Evolutionary conservation across 2,329 filamentous ascomycete genomes (phyloP).

Genomic region (Fusarium sarcochroum): DNA sequence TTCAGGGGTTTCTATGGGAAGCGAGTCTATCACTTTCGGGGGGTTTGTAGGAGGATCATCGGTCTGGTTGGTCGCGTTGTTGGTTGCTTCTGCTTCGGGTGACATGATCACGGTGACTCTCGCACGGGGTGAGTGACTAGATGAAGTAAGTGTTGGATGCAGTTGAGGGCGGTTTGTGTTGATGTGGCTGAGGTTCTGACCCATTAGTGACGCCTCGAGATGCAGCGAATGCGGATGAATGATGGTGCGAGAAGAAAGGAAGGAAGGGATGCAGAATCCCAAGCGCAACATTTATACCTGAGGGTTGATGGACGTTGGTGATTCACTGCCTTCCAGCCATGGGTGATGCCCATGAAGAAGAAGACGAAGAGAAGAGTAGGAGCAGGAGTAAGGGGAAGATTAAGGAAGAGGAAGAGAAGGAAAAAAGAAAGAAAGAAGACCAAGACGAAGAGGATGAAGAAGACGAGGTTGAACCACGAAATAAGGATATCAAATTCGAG

Average conservation of each 20-base stretch:
- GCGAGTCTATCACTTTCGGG: too few relatives aligned
- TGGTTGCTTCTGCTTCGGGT: background rate
- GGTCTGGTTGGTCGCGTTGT: background rate
- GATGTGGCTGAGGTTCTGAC: background rate
- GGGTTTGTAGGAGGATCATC: background rate
- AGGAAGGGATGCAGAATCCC: background rate
- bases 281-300: background rate
- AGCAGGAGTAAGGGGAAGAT: background rate
- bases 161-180: background rate
- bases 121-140: background rate
- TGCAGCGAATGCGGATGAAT: background rate
- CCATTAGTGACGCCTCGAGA: background rate
- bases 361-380: background rate
- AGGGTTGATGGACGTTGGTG: background rate
- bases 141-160: background rate
- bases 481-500: background rate
- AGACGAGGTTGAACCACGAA: background rate
- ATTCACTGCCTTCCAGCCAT: background rate
- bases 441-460: background rate
- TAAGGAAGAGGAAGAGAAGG: background rate
- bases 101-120: background rate
- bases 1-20: too few relatives aligned
- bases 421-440: fast-evolving
- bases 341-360: background rate
- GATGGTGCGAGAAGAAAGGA: background rate